These are phyloP conservation scores for Fraxinus quadrangulata DNA, from an alignment of 257 asterid genomes.

Conservation along the genomic window DNA sequence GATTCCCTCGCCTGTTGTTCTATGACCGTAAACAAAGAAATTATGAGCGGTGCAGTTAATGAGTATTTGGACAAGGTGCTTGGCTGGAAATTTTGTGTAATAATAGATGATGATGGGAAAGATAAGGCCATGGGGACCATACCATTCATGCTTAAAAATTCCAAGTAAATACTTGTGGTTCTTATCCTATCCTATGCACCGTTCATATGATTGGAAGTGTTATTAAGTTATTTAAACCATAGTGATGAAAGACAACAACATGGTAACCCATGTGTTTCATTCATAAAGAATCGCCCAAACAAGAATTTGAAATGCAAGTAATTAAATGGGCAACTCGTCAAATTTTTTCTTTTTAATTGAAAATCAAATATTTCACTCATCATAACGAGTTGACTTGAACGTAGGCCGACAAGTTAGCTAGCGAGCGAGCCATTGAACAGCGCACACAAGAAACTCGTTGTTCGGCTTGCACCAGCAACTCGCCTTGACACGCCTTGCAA, in stretches of 20 bases:
- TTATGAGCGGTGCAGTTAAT: background rate
- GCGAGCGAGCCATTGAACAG: no score
- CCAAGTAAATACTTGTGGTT: conserved; percentile 20
- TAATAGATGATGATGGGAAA: conserved; percentile 16
- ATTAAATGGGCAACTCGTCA: no score
- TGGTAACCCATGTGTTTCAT: background rate
- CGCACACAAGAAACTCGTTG: no score
- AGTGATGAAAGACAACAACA: background rate
- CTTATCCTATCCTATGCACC: background rate
- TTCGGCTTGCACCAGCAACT: no score
- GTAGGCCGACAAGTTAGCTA: no score
- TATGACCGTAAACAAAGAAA: background rate
- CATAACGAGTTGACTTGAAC: no score
- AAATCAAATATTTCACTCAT: no score
- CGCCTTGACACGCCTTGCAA: background rate
- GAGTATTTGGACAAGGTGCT: background rate
- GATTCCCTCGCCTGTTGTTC: background rate
- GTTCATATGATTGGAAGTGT: background rate
- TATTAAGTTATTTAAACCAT: background rate
- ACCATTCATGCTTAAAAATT: background rate
- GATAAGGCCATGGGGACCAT: conserved; percentile 20
- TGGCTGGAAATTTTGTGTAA: background rate
- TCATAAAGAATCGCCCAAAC: background rate
- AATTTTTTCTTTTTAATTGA: no score
- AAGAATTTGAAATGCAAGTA: no score